Base-by-base conservation (phyloP, 1,139 yeast genomes). In the Spencermartinsiella ligniputridi region DNA sequence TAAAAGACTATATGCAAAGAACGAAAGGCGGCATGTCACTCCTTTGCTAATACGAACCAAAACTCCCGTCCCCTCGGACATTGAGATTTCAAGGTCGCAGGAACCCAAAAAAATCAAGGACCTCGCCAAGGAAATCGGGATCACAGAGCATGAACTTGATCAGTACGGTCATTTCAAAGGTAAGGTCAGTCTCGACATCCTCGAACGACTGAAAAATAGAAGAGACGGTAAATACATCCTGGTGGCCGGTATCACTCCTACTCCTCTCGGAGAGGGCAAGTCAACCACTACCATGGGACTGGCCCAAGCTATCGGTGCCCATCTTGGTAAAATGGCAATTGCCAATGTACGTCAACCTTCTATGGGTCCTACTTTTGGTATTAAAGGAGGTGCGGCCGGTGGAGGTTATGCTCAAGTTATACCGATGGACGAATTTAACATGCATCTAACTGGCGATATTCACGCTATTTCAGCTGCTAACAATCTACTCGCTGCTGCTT, bases 321-420 rank as follows among this genome's bases (percentile, higher is more conserved):
- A 87, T 59, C 76, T 90, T 62, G 79, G 85, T 50, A 83, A 85
- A 66, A 81, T 84, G 52, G 89, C 90, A 24, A 84, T 90, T 63
- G 97, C 98, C 52, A 89, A 88, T 63, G 97, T 92, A 46, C 83
- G 98, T 71, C 98, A 92, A 67, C 98, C 98, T 39, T 85, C 95
- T 16, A 90, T 90, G 96, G 98, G 98, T 43, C 98, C 98, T 49
- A 90, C 97, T 18, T 92, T 92, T 62, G 98, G 98, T 68, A 87
- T 92, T 62, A 92, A 90, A 69, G 97, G 97, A 66, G 98, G 97
- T 68, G 98, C 98, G 51, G 97, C 98, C 17, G 98, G 98, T 62
- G 98, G 98, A 64, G 98, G 98, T 50, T 92, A 90, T 70, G 83
- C 97, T 5, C 97, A 92, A 70, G 97, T 92, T 39, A 89, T 92